Evolutionary conservation across 148 eudicot species (phyloP), one percentile per base, ranked within the genome.

Genomic region (Diospyros kaki): DNA sequence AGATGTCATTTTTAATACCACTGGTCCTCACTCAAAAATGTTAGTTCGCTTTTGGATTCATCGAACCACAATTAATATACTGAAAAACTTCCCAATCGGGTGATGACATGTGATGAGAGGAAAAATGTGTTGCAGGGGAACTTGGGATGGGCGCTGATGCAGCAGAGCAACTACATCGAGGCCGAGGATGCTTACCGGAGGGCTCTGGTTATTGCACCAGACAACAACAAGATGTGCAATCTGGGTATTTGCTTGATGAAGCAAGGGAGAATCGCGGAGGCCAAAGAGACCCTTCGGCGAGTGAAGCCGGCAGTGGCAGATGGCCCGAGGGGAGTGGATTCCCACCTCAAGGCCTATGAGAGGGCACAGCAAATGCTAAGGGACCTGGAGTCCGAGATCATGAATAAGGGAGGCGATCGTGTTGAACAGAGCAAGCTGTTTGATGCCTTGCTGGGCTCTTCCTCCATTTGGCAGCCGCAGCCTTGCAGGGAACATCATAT

Each of bases 101-200:
- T 28, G 28, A 28, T 28, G 28, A 28, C 28, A 28, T 28, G 28
- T 28, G 28, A 42, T 39, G 11, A 72, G 46, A 72, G 12, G 43
- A 41, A 62, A 72, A 14, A 6, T 14, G 5, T 69, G 44, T 66
- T 80, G 59, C 91, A 95, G 99, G 99, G 99, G 4, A 96, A 96
- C 73, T 79, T 96, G 81, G 98, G 99, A 39, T 95, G 99, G 99
- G 94, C 99, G 54, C 62, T 95, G 52, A 95, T 95, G 99, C 99
- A 95, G 74, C 93, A 92, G 66, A 90, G 76, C 89, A 93, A 88
- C 82, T 93, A 95, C 78, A 78, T 69, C 9, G 97, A 95, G 79
- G 99, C 99, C 6, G 99, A 95, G 65, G 97, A 95, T 72, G 97
- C 99, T 15, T 95, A 92, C 58, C 77, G 99, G 6, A 84, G 96